Base-by-base conservation (phyloP, 1,284 basidiomycete genomes). In the Boletellus sp. region DNA sequence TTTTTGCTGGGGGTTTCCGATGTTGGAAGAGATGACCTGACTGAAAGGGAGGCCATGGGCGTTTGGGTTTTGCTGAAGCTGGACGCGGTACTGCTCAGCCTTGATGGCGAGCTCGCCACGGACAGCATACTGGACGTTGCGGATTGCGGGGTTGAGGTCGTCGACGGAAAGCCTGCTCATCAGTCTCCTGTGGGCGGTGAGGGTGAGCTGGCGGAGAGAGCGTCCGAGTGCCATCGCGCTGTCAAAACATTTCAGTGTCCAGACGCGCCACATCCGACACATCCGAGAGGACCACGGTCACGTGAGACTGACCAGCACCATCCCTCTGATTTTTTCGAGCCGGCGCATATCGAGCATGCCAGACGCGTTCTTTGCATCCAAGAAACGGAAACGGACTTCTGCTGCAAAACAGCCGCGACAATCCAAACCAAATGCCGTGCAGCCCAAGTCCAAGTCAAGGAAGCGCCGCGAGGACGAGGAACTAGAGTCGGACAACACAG, bases 1-100 rank as follows among this genome's bases (percentile, higher is more conserved):
- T 66, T 88, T 88, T 72, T 97, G 96, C 73, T 99, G 96, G 0
- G 96, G 96, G 69, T 99, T 99, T 10, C 96, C 96, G 54, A 99
- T 99, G 74, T 99, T 99, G 59, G 93, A 93, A 22, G 86, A 91
- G 67, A 98, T 93, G 70, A 99, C 81, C 61, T 85, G 85, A 66
- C 86, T 81, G 69, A 98, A 99, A 21, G 93, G 92, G 18, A 98
- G 79, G 21, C 75, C 74, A 53, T 83, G 74, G 54, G 77, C 69
- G 3, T 38, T 37, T 12, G 62, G 56, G 36, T 72, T 70, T 36
- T 78, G 70, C 64, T 83, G 80, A 62, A 96, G 82, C 60, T 77
- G 71, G 47, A 85, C 84, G 54, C 85, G 79, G 63, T 91, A 87
- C 57, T 86, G 77, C 72, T 97, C 94, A 3, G 96, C 94, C 67